A percentile compares a stretch with the other conserved stretches of the same genome.
Evolutionary conservation across 495 filamentous ascomycete genomes (phyloP).

Genomic region (Penicillium canariense): DNA sequence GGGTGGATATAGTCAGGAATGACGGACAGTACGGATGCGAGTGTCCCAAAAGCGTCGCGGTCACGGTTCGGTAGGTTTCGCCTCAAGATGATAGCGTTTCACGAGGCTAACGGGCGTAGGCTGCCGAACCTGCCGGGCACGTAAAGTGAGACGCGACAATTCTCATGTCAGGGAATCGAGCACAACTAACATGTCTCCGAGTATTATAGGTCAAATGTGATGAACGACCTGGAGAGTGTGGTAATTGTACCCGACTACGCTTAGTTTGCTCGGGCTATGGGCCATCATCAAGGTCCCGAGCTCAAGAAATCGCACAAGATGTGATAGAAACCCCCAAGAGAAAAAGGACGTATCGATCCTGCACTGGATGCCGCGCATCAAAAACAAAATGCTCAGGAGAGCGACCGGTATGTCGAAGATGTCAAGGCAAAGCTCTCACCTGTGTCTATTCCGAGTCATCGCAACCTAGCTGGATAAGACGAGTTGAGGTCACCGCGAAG

Average conservation of each 20-base stretch:
- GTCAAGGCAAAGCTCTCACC: constrained; percentile 20
- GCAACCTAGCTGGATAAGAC: constrained; percentile 30
- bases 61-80: constrained; percentile 25
- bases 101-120: constrained; percentile 9
- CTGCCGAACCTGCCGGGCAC: constrained; percentile 29
- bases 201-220: constrained; percentile 33
- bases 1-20: background rate
- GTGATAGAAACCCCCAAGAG: constrained; percentile 9
- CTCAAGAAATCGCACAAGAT: background rate
- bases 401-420: constrained; percentile 30
- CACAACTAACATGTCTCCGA: background rate
- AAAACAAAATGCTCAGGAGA: constrained; percentile 40
- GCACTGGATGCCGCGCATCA: constrained; percentile 28
- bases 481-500: constrained; percentile 8
- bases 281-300: constrained; percentile 6
- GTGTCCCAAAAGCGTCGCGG: constrained; percentile 11
- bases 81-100: background rate
- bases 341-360: constrained; percentile 36
- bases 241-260: constrained; percentile 27
- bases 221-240: constrained; percentile 26
- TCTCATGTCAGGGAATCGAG: background rate
- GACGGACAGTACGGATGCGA: constrained; percentile 2
- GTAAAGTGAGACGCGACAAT: constrained; percentile 18
- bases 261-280: constrained; percentile 26
- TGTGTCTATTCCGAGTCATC: constrained; percentile 32